A percentile compares a stretch with the other conserved stretches of the same genome.
Evolutionary conservation across 2,329 filamentous ascomycete species (phyloP).

Genomic region (Colletotrichum sansevieriae): DNA sequence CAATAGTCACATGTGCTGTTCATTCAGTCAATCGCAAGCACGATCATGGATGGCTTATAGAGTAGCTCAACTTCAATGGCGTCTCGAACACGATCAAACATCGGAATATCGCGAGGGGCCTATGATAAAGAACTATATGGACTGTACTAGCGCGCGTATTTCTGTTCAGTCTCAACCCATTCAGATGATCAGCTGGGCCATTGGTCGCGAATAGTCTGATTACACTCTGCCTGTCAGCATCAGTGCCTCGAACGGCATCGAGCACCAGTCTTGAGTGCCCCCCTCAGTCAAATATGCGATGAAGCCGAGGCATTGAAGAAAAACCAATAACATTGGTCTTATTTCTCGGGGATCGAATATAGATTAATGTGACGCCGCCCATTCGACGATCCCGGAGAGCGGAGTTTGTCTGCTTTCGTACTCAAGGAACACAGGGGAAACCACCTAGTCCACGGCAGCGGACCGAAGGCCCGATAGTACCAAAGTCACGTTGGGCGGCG

Average conservation of each 20-base stretch:
- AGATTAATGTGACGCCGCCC: background rate
- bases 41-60: too few relatives aligned
- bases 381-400: constrained; percentile 11
- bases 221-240: background rate
- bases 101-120: too few relatives aligned
- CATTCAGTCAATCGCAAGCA: too few relatives aligned
- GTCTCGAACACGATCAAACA: too few relatives aligned
- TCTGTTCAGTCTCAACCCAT: too few relatives aligned
- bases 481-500: constrained; percentile 19
- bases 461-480: constrained; percentile 31
- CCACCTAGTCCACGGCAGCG: constrained; percentile 11
- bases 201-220: too few relatives aligned
- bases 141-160: too few relatives aligned
- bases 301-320: constrained; percentile 1
- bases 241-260: background rate
- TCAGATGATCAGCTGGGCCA: too few relatives aligned
- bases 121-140: too few relatives aligned
- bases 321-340: background rate
- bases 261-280: background rate
- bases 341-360: background rate
- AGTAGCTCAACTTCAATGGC: too few relatives aligned
- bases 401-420: constrained; percentile 14
- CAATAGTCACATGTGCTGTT: too few relatives aligned
- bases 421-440: constrained; percentile 11
- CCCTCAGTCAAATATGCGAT: background rate